Evolutionary conservation across 129 eudicot genomes (phyloP).

Genomic region (Helianthus tuberosus): DNA sequence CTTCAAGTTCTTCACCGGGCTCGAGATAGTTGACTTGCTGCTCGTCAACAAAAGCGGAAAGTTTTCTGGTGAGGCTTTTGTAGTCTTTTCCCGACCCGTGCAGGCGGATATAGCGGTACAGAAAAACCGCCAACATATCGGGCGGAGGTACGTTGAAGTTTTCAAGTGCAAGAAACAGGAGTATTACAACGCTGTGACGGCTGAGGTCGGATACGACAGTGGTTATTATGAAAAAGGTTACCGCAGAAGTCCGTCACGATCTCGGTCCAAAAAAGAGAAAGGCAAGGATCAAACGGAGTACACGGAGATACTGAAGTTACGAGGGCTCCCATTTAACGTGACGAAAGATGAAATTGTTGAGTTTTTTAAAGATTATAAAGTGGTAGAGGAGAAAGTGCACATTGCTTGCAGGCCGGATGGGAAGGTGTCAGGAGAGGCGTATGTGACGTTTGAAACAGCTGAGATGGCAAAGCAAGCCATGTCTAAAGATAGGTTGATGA

Average conservation of each 20-base stretch:
- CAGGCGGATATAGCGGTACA: constrained; percentile 77
- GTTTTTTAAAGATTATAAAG: constrained; percentile 65
- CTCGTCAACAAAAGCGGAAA: constrained; percentile 73
- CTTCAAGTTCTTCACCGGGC: constrained; percentile 80
- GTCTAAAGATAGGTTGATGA: constrained; percentile 24
- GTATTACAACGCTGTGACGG: constrained; percentile 83
- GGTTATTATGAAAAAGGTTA: constrained; percentile 34
- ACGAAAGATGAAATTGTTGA: constrained; percentile 60
- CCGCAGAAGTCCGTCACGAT: constrained; percentile 53
- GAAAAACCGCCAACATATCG: constrained; percentile 78
- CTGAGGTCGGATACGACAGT: constrained; percentile 74
- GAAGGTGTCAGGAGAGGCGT: constrained; percentile 16
- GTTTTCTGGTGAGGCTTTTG: constrained; percentile 88
- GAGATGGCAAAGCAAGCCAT: constrained; percentile 10
- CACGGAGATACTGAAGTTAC: constrained; percentile 74
- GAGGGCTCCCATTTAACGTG: constrained; percentile 85
- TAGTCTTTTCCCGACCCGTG: constrained; percentile 73
- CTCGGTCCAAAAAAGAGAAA: constrained; percentile 61
- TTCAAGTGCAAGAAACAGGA: constrained; percentile 94
- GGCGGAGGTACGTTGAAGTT: constrained; percentile 88
- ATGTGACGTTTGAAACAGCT: constrained; percentile 6
- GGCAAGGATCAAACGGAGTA: constrained; percentile 78
- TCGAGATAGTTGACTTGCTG: constrained; percentile 85
- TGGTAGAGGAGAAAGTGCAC: constrained; percentile 41
- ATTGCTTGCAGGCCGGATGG: constrained; percentile 23